phyloP scores from a whole-genome alignment of 371 early-diverging fungal species.

The Rhizomucor pusillus region DNA sequence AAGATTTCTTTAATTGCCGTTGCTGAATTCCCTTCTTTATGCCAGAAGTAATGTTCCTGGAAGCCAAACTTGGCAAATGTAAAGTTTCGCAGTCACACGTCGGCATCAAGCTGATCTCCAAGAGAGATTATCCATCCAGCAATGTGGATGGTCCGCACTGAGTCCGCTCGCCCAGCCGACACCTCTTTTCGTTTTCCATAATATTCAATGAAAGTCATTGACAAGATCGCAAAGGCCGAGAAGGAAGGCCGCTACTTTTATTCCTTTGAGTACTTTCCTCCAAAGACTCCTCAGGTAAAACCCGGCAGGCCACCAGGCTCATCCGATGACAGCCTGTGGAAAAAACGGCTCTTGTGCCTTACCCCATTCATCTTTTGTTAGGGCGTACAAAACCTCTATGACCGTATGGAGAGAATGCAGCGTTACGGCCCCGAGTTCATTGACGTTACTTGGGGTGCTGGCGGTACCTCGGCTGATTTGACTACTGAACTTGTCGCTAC shows the following conservation, averaged over 20 bases:
- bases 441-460: conserved; percentile 97
- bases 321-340: no score
- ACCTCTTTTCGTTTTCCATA: background rate
- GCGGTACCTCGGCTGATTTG: conserved; percentile 87
- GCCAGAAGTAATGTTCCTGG: background rate
- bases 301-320: no score
- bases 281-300: conserved; percentile 83
- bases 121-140: no score
- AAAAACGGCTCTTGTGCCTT: no score
- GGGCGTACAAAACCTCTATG: conserved; percentile 77
- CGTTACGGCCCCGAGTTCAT: conserved; percentile 90
- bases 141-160: no score
- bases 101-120: background rate
- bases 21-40: no score
- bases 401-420: conserved; percentile 89
- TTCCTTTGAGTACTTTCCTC: conserved; percentile 97
- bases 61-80: background rate
- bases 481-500: conserved; percentile 85
- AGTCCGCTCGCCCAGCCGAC: background rate
- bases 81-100: background rate
- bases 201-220: conserved; percentile 67
- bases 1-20: no score
- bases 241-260: conserved; percentile 70
- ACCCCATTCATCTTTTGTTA: no score
- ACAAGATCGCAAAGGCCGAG: conserved; percentile 70